Base-by-base conservation (phyloP, 1,284 basidiomycete genomes). In the Puccinia hordei region DNA sequence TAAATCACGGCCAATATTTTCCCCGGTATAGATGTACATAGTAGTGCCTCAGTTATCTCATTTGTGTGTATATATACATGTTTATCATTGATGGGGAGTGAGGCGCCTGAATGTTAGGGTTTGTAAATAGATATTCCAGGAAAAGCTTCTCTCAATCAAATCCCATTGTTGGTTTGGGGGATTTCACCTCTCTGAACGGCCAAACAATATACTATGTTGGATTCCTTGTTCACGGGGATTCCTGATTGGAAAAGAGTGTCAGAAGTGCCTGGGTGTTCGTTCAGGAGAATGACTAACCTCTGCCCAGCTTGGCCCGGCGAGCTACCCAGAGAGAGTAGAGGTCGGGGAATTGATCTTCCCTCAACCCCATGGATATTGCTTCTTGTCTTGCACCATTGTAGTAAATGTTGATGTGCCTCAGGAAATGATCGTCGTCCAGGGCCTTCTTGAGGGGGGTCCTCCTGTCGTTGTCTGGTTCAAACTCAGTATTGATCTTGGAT, bases 361-460 rank as follows among this genome's bases (percentile, higher is more conserved):
- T n/a, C 27, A 65, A 65, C 17, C n/a, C 19, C 30, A 65, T 65
- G 30, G 30, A 22, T 65, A 35, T 8, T 17, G 38, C 30, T 19
- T 35, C 38, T 3, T 65, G 61, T 19, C 38, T 35, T 33, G 17
- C 61, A 65, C 61, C 61, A 38, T 65, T 38, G 61, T 35, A 65
- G 33, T 35, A 65, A 41, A 35, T 35, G 38, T 41, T 19, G 17
- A 35, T 65, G 33, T 65, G 17, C 30, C 19, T 19, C 10, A 65
- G 33, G 61, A 19, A 15, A 65, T 65, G 61, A 35, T 65, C 15
- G n/a, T 65, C 30, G 10, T 17, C 38, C 30, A 65, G 15, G 12
- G 61, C 61, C 61, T 65, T 65, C 30, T 65, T 15, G 33, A 65
- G 61, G 30, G 30, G 61, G 38, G 61, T 65, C 61, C 61, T 65